Percentiles rank a stretch among this genome's conserved stretches.
These are phyloP conservation scores for Ustilago sp. DNA, from an alignment of 1,284 basidiomycete species.

Conservation along the genomic window DNA sequence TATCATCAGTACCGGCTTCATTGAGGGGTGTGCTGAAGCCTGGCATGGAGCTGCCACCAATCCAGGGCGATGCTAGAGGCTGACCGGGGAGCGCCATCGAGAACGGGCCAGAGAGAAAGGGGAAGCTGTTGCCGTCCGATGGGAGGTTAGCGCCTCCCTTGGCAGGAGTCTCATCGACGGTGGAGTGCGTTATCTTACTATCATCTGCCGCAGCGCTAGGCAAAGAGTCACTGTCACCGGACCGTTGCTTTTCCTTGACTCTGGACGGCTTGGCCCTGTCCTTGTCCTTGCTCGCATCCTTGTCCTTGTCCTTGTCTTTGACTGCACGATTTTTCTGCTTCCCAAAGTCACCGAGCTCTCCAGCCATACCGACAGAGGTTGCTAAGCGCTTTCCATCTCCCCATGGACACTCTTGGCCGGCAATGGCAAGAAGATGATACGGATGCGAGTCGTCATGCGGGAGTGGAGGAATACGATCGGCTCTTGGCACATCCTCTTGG, in stretches of 20 bases:
- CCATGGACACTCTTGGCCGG: slow-evolving; percentile 75
- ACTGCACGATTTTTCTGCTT: slow-evolving; percentile 43
- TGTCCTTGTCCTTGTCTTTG: slow-evolving; percentile 39
- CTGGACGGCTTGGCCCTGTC: slow-evolving; percentile 45
- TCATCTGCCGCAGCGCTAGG: slow-evolving; percentile 5
- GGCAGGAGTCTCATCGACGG: slow-evolving; percentile 18
- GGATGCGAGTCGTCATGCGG: slow-evolving; percentile 73
- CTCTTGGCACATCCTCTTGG: slow-evolving; percentile 52
- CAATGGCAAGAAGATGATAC: slow-evolving; percentile 83
- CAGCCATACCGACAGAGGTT: slow-evolving; percentile 62
- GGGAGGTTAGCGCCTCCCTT: slow-evolving; percentile 13
- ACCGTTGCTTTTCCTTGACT: slow-evolving; percentile 44
- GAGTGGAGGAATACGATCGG: slow-evolving; percentile 62
- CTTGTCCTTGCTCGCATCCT: slow-evolving; percentile 30
- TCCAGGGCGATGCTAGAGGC: slow-evolving; percentile 39
- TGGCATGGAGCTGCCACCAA: slow-evolving; percentile 37
- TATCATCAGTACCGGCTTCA: slow-evolving; percentile 20
- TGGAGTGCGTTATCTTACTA: slow-evolving; percentile 8
- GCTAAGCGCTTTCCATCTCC: slow-evolving; percentile 61
- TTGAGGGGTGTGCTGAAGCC: slow-evolving; percentile 14
- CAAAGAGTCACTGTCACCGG: slow-evolving; percentile 31
- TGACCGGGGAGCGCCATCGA: slow-evolving; percentile 30
- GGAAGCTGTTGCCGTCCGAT: slow-evolving; percentile 26
- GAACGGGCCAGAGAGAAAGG: slow-evolving; percentile 21
- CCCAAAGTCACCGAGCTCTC: slow-evolving; percentile 60